Evolutionary conservation across 1,139 yeast species (phyloP), one percentile per base, ranked within the genome.

Genomic region (Meyerozyma sp.): DNA sequence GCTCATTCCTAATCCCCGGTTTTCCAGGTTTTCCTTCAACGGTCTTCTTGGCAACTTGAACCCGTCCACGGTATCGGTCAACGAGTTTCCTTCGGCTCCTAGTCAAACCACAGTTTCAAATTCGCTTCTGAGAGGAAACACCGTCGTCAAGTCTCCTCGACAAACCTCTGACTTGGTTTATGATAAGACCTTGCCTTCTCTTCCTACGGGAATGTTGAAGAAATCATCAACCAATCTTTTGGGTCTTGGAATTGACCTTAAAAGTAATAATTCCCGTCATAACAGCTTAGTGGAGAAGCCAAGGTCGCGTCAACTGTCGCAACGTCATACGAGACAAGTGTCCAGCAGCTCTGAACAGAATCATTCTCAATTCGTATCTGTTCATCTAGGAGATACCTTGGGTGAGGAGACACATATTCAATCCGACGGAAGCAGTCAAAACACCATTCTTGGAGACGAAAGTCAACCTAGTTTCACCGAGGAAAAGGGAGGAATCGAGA

Each of bases 1-100:
- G 32, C 56, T 69, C 40, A 69, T 72, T 35, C 77, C 78, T 10
- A 73, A 73, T 45, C 77, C 77, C 8, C 55, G 74, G 40, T 73
- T 73, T 44, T 71, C 77, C 0, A 59, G 70, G 39, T 63, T 73
- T 45, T 70, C 77, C 0, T 69, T 73, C 53, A 70, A 70, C 39
- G 76, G 74, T 1, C 54, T 73, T 25, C 47, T 46, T 10, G 37
- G 37, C 11, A 34, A 34, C 37, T 34, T 34, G 26, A 13, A 13
- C 20, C 26, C 37, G 4, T 34, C 37, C 14, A 34, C 25, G 7
- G 27, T 34, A 11, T 34, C 37, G 8, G 37, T 34, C 16, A 34
- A 34, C 14, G 26, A 34, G 8, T 20, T 21, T 20, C 26, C n/a
- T 3, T 20, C 37, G 26, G 37, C 37, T 10, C n/a, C 26, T 5